A percentile compares a stretch with the other conserved stretches of the same genome.
phyloP scores from a whole-genome alignment of 495 filamentous ascomycete genomes.

The Tuber borchii region DNA sequence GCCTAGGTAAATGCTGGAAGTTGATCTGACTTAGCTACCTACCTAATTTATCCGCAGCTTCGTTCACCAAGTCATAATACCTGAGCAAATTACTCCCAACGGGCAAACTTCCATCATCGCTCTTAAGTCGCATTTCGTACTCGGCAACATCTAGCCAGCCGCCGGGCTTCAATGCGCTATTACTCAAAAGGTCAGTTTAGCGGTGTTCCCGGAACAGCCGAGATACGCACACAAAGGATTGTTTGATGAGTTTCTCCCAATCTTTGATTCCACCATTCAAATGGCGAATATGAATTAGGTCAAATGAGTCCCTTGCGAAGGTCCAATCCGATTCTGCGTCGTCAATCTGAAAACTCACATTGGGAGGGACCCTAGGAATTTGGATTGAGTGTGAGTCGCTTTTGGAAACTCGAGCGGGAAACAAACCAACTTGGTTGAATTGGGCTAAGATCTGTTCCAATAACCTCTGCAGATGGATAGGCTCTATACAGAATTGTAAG shows the following conservation, averaged over 20 bases:
- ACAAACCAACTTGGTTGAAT: conserved; percentile 48
- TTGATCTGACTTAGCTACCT: conserved; percentile 4
- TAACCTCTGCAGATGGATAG: conserved; percentile 44
- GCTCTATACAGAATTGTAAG: conserved; percentile 44
- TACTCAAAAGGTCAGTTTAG: neutral
- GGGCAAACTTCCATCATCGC: conserved; percentile 29
- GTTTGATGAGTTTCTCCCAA: conserved; percentile 23
- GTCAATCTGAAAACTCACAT: conserved; percentile 50
- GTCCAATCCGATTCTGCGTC: conserved; percentile 51
- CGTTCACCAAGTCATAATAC: conserved; percentile 26
- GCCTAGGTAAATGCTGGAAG: conserved; percentile 7
- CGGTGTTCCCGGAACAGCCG: neutral
- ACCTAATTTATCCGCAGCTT: conserved; percentile 24
- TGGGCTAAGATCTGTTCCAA: conserved; percentile 41
- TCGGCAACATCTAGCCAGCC: conserved; percentile 27
- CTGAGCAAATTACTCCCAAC: conserved; percentile 7
- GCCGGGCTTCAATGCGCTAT: conserved; percentile 25
- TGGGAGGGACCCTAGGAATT: conserved; percentile 44
- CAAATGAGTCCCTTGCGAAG: conserved; percentile 45
- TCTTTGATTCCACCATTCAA: conserved; percentile 36
- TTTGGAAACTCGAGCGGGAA: neutral
- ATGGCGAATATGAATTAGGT: conserved; percentile 45
- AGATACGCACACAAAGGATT: conserved; percentile 43
- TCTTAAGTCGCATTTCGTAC: conserved; percentile 17
- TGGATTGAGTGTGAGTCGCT: conserved; percentile 6